Evolutionary conservation across 345 rosid genomes (phyloP).

Genomic region (Rhizophora apiculata): DNA sequence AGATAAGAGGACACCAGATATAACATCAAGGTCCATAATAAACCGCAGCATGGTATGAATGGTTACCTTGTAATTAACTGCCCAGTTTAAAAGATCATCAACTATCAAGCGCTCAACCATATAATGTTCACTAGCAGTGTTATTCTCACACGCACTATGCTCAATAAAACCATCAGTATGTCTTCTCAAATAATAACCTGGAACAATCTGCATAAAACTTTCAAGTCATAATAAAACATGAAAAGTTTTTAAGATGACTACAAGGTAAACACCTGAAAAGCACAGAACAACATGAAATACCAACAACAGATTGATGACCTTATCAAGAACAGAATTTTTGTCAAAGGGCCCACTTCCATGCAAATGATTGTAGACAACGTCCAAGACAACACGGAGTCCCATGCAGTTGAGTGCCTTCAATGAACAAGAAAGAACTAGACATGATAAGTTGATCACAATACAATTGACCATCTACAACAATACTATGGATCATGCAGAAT

Average conservation of each 20-base stretch:
- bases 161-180: conserved; percentile 76
- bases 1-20: neutral
- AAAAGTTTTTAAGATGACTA: neutral
- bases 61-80: conserved; percentile 76
- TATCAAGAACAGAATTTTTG: conserved; percentile 82
- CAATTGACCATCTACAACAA: neutral
- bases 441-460: conserved; percentile 3
- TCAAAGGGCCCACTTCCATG: conserved; percentile 79
- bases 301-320: conserved; percentile 41
- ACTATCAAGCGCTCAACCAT: conserved; percentile 84
- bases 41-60: conserved; percentile 4
- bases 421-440: conserved; percentile 9
- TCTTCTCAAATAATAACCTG: conserved; percentile 95
- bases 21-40: neutral
- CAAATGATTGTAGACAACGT: conserved; percentile 95
- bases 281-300: neutral
- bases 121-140: conserved; percentile 97
- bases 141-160: conserved; percentile 83
- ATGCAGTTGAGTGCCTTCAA: conserved; percentile 61
- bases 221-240: conserved; percentile 4
- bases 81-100: conserved; percentile 88
- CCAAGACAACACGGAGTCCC: conserved; percentile 76
- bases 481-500: neutral
- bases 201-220: conserved; percentile 68
- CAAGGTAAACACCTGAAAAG: conserved; percentile 5